phyloP scores from a whole-genome alignment of 2,329 filamentous ascomycete species.

The Pezicula carpinea region DNA sequence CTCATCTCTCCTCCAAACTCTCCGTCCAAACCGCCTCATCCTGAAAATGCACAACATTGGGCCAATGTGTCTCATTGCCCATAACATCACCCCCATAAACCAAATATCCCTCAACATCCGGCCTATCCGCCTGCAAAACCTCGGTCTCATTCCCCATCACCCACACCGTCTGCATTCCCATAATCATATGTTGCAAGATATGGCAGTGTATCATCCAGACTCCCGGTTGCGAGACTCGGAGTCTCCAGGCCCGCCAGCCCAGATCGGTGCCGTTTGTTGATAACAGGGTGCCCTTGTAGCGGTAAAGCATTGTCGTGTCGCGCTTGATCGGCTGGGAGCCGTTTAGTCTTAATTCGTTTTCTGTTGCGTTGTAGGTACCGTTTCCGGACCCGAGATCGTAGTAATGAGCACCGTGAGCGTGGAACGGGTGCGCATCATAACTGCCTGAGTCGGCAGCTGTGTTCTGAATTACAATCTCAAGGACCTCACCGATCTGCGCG shows the following conservation, averaged over 20 bases:
- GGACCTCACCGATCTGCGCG: conserved; percentile 40
- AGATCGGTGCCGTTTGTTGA: conserved; percentile 28
- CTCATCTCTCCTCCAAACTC: too few relatives aligned
- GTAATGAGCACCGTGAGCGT: conserved; percentile 39
- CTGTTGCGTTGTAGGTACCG: conserved; percentile 35
- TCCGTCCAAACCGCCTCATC: not conserved
- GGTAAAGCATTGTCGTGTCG: conserved; percentile 41
- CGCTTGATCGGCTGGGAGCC: conserved; percentile 17
- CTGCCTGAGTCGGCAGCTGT: conserved; percentile 30
- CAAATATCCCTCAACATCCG: conserved; percentile 28
- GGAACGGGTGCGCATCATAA: conserved; percentile 40
- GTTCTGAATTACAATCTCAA: conserved; percentile 41
- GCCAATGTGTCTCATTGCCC: conserved; percentile 25
- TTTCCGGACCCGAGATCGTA: conserved; percentile 41
- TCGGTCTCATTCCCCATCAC: conserved; percentile 29
- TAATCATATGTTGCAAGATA: conserved; percentile 43
- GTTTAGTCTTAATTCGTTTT: conserved; percentile 34
- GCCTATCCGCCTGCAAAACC: conserved; percentile 17
- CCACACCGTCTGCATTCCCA: conserved; percentile 36
- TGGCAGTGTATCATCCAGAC: conserved; percentile 49
- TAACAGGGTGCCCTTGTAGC: conserved; percentile 30
- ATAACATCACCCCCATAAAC: conserved; percentile 26
- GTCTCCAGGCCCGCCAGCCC: conserved; percentile 47
- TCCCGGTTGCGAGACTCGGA: conserved; percentile 40
- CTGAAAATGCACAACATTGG: conserved; percentile 11